Evolutionary conservation across 1,284 basidiomycete species (phyloP), one percentile per base, ranked within the genome.

Genomic region (Rhodotorula sp.): DNA sequence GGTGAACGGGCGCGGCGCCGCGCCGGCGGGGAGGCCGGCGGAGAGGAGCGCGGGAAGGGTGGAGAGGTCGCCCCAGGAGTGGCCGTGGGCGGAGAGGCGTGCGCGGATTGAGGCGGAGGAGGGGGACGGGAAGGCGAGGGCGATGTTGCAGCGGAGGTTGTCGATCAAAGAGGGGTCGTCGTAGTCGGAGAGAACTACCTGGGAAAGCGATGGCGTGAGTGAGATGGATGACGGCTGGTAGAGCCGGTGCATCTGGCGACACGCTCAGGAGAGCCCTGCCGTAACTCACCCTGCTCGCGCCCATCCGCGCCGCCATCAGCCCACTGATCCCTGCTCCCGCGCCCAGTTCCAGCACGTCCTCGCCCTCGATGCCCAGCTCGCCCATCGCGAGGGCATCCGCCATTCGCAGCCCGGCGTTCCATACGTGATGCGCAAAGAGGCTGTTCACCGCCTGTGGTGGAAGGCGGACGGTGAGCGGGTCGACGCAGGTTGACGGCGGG

Each of bases 361-460:
- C 55, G 7, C 56, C 50, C n/a, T 55, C 54, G 27, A 58, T 48
- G 1, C 4, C 13, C 3, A 61, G 25, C 22, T 53, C 29, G 7
- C 34, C 36, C n/a, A 27, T 25, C 9, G 60, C 48, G 22, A 67
- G 32, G 36, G 34, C 46, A n/a, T 41, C 66, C 53, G 55, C 69
- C 61, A 68, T 34, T 17, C 64, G 13, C 44, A 66, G 34, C 15
- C 32, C 39, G 32, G 50, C 37, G 12, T 65, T 55, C 66, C 67
- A 72, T 39, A 66, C 72, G 34, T 61, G 62, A 34, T 74, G 69
- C 4, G 72, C 66, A 37, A 71, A 71, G 8, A 71, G 60, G 44
- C 48, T 27, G 55, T 62, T 70, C 37, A 60, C 48, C 15, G 69
- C 60, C 41, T 67, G 69, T 27, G 65, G 71, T 19, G 67, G 71